Conservation (phyloP, 345 rosid genomes). For the Camelina sativa region DNA sequence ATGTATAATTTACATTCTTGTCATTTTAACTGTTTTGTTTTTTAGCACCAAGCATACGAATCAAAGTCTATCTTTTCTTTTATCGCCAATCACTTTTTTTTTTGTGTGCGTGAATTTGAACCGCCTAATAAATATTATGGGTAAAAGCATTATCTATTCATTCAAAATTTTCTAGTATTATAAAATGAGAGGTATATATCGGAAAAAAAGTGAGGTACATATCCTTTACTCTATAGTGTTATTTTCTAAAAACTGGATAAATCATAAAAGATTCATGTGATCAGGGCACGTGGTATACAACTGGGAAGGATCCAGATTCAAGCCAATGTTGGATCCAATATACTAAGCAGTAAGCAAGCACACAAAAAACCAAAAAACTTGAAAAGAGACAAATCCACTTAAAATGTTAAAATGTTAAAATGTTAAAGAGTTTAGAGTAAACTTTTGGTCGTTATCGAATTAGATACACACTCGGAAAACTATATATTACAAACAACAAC, state of each 20-base stretch:
- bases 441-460: background rate
- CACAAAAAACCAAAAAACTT: conserved; percentile 12
- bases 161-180: background rate
- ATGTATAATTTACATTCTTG: conserved; percentile 22
- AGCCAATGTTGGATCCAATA: background rate
- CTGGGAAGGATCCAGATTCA: conserved; percentile 8
- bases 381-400: background rate
- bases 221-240: background rate
- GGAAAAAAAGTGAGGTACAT: background rate
- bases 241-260: conserved; percentile 4
- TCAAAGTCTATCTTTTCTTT: conserved; percentile 15
- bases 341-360: background rate
- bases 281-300: conserved; percentile 35
- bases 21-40: background rate
- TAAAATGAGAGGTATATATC: no score
- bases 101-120: background rate
- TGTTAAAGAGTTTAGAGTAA: background rate
- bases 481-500: background rate
- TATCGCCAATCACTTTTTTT: background rate
- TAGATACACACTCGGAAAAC: background rate
- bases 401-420: no score
- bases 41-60: background rate
- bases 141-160: background rate
- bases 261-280: conserved; percentile 30
- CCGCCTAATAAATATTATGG: background rate